A percentile compares a stretch with the other conserved stretches of the same genome.
Evolutionary conservation across 2,329 filamentous ascomycete species (phyloP).

Genomic region (Tolypocladium nubicola): DNA sequence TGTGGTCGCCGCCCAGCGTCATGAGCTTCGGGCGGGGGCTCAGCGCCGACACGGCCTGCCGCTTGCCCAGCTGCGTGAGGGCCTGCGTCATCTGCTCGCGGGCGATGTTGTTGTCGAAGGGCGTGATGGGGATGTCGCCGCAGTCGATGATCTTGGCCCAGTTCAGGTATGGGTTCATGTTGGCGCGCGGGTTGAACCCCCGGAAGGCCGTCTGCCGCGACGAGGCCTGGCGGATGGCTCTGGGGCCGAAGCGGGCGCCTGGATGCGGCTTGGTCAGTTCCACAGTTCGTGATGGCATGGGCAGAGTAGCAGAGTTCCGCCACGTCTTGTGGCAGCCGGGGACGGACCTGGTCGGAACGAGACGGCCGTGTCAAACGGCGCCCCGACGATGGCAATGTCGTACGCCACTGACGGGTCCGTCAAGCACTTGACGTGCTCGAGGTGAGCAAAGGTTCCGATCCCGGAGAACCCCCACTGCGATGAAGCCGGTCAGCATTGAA

Average conservation of each 20-base stretch:
- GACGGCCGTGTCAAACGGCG: constrained; percentile 65
- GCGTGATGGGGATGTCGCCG: constrained; percentile 79
- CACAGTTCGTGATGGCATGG: neutral
- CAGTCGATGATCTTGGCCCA: constrained; percentile 82
- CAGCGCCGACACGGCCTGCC: constrained; percentile 24
- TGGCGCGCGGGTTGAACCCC: constrained; percentile 69
- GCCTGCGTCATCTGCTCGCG: constrained; percentile 76
- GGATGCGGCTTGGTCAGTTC: constrained; percentile 1
- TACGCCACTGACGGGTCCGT: constrained; percentile 52
- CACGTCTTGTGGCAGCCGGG: neutral
- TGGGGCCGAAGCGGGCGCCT: constrained; percentile 73
- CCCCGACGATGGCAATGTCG: constrained; percentile 63
- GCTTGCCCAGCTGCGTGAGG: constrained; percentile 54
- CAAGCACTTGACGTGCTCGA: constrained; percentile 58
- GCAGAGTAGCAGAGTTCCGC: neutral
- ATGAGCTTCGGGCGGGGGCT: constrained; percentile 44
- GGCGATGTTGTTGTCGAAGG: constrained; percentile 76
- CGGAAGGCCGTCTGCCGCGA: constrained; percentile 70
- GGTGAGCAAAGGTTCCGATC: constrained; percentile 65
- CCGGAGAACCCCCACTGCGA: constrained; percentile 49
- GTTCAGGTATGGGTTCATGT: constrained; percentile 72
- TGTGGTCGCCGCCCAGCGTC: constrained; percentile 65
- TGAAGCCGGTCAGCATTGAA: neutral
- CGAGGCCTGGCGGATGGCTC: constrained; percentile 77
- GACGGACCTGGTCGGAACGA: constrained; percentile 52